Conservation (phyloP, 2,329 filamentous ascomycete genomes). For the Talaromyces sp. region DNA sequence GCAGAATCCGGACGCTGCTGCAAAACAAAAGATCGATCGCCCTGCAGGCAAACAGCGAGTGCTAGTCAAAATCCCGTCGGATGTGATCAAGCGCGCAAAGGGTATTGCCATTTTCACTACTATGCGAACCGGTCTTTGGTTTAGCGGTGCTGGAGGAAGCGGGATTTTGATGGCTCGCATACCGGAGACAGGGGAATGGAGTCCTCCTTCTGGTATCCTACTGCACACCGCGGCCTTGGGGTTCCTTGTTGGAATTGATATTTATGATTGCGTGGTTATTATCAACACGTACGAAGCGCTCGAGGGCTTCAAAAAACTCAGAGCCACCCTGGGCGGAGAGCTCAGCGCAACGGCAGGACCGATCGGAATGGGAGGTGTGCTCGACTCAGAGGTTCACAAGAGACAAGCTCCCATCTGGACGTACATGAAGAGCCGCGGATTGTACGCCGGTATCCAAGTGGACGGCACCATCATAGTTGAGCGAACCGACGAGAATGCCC, state of each 20-base stretch:
- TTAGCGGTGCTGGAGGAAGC: conserved; percentile 84
- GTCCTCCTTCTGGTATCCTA: conserved; percentile 82
- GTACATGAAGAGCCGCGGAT: conserved; percentile 82
- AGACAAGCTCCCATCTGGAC: conserved; percentile 68
- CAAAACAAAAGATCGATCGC: conserved; percentile 42
- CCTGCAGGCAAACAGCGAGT: conserved; percentile 58
- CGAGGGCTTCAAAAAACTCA: conserved; percentile 73
- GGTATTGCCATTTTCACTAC: conserved; percentile 92
- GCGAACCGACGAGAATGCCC: conserved; percentile 79
- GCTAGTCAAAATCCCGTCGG: conserved; percentile 76
- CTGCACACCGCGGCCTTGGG: conserved; percentile 83
- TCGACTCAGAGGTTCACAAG: conserved; percentile 65
- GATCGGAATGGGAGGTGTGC: conserved; percentile 64
- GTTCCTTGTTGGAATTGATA: conserved; percentile 85
- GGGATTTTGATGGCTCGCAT: conserved; percentile 79
- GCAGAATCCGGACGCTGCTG: conserved; percentile 15
- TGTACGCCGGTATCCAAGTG: conserved; percentile 80
- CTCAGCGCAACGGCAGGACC: conserved; percentile 72
- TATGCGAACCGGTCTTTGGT: conserved; percentile 88
- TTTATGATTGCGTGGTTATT: conserved; percentile 91
- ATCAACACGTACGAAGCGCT: conserved; percentile 83
- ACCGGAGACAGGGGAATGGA: conserved; percentile 77
- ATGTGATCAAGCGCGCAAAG: conserved; percentile 82
- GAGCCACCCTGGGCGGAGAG: conserved; percentile 76
- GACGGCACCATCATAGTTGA: conserved; percentile 85